Evolutionary conservation across 345 rosid species (phyloP).

Genomic region (Bruguiera gymnorhiza): DNA sequence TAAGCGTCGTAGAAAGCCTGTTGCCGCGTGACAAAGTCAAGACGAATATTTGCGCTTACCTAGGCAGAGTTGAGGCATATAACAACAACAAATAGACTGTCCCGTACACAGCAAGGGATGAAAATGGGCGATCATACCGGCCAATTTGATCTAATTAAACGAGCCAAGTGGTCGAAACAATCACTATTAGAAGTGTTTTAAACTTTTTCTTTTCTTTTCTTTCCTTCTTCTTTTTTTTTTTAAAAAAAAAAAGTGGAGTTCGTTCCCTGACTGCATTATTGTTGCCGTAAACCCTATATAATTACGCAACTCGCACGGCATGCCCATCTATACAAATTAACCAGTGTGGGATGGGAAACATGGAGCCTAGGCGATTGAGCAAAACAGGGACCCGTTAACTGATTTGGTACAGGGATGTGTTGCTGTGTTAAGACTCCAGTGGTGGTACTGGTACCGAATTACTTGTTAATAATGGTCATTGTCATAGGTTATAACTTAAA

Average conservation of each 20-base stretch:
- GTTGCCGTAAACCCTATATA: not conserved
- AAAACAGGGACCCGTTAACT: conserved; percentile 19
- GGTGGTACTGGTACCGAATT: no score
- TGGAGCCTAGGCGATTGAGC: conserved; percentile 4
- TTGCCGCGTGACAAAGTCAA: not conserved
- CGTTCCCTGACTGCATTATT: not conserved
- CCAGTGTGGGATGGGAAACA: not conserved
- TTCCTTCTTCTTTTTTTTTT: no score
- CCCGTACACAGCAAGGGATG: no score
- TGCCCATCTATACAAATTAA: no score
- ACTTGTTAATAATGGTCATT: no score
- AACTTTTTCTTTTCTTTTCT: not conserved
- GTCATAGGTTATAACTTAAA: not conserved
- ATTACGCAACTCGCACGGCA: not conserved
- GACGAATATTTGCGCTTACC: not conserved
- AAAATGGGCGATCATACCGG: no score
- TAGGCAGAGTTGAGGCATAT: no score
- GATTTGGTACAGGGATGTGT: not conserved
- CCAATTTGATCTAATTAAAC: no score
- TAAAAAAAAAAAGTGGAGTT: no score
- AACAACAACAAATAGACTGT: no score
- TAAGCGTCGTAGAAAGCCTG: not conserved
- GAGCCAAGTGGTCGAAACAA: no score
- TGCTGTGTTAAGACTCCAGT: not conserved
- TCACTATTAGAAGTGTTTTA: no score